These are phyloP conservation scores for Coniochaeta sp. DNA, from an alignment of 2,329 filamentous ascomycete species.

Conservation along the genomic window DNA sequence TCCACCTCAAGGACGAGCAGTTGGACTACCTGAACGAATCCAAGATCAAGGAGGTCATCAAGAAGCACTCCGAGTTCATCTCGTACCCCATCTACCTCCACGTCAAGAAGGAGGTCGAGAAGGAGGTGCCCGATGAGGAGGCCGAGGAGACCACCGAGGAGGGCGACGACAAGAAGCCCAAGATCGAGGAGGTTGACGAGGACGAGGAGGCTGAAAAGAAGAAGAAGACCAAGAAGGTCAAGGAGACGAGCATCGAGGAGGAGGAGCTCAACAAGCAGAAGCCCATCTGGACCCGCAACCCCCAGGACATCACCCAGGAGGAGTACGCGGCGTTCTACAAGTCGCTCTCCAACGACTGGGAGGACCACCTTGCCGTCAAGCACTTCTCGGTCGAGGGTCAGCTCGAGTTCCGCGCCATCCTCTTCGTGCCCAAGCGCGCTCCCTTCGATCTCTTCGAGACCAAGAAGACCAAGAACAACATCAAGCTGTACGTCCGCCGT, in stretches of 20 bases:
- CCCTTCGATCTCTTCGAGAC: conserved; percentile 99
- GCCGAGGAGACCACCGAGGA: conserved; percentile 63
- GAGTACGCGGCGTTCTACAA: conserved; percentile 99
- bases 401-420: conserved; percentile 99
- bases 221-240: conserved; percentile 98
- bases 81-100: conserved; percentile 99
- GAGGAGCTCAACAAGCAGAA: conserved; percentile 99
- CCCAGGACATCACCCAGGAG: conserved; percentile 87
- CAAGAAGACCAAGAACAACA: conserved; percentile 99
- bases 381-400: conserved; percentile 99
- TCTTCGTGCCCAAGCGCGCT: conserved; percentile 98
- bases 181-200: conserved; percentile 87
- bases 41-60: conserved; percentile 99
- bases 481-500: conserved; percentile 99
- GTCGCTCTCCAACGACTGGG: conserved; percentile 99
- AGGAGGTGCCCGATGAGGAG: conserved; percentile 94
- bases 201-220: conserved; percentile 76
- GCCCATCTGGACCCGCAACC: conserved; percentile 99
- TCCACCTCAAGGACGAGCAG: conserved; percentile 99
- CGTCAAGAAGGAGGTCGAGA: conserved; percentile 98
- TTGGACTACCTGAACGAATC: conserved; percentile 95
- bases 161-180: conserved; percentile 87
- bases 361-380: conserved; percentile 99
- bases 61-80: conserved; percentile 99
- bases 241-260: conserved; percentile 97